Percentiles rank a stretch among this genome's conserved stretches.
These are phyloP conservation scores for Haberlea rhodopensis DNA, from an alignment of 257 asterid species.

Conservation along the genomic window DNA sequence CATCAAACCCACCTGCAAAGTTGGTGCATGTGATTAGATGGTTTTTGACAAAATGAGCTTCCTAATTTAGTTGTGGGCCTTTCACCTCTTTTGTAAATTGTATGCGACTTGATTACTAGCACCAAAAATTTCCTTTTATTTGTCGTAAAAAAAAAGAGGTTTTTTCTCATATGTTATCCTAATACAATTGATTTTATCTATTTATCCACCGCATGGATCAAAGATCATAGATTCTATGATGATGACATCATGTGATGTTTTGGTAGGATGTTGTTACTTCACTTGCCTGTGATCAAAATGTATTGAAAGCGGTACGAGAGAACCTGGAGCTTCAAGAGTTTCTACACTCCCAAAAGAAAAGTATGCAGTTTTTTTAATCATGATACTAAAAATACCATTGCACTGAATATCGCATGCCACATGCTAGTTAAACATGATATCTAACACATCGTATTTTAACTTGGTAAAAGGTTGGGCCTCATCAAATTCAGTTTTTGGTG, in stretches of 20 bases:
- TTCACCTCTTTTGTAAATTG: no score
- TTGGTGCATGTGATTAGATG: no score
- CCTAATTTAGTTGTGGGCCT: neutral
- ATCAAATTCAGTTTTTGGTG: neutral
- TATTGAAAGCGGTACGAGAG: constrained; percentile 64
- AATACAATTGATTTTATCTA: neutral
- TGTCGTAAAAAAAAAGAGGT: no score
- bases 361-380: constrained; percentile 26
- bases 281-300: constrained; percentile 72
- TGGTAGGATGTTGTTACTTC: constrained; percentile 76
- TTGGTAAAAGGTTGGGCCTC: neutral
- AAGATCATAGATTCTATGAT: neutral
- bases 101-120: neutral
- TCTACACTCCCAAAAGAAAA: constrained; percentile 44
- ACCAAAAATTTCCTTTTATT: no score
- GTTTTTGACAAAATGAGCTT: no score
- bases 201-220: neutral
- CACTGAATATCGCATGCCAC: no score
- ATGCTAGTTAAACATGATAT: neutral
- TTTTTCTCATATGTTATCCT: neutral
- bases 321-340: constrained; percentile 61
- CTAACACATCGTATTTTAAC: neutral
- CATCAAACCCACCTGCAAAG: no score
- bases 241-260: constrained; percentile 17
- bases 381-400: neutral